Conservation (phyloP, 495 filamentous ascomycete genomes). For the Immersiella caudata region DNA sequence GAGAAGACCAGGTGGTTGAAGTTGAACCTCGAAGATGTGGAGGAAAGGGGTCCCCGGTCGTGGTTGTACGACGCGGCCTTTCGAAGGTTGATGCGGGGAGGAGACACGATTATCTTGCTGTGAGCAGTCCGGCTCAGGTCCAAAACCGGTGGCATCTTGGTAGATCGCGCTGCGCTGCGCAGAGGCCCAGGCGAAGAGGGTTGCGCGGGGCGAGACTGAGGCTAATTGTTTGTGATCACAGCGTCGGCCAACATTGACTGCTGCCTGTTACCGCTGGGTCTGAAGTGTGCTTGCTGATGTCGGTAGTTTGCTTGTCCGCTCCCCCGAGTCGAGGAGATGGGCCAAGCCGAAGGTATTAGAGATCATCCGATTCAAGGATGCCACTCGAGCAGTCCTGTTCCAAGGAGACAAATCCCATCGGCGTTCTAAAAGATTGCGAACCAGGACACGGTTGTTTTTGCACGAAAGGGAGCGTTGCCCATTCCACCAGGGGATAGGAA, state of each 20-base stretch:
- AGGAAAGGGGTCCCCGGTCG: slow-evolving; percentile 52
- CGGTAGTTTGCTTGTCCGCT: neutral
- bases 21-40: slow-evolving; percentile 60
- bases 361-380: neutral
- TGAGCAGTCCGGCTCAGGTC: slow-evolving; percentile 52
- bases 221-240: neutral
- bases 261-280: neutral
- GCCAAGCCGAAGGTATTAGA: neutral
- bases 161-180: neutral
- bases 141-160: slow-evolving; percentile 52
- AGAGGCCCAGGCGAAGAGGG: neutral
- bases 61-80: slow-evolving; percentile 51
- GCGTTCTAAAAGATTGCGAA: neutral
- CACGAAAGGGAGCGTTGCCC: neutral
- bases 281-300: neutral
- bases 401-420: neutral
- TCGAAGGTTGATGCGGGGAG: slow-evolving; percentile 55
- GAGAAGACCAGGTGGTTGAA: slow-evolving; percentile 66
- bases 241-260: neutral
- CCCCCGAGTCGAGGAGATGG: slow-evolving; percentile 4
- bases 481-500: neutral
- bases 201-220: neutral
- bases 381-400: neutral
- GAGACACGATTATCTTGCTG: slow-evolving; percentile 53
- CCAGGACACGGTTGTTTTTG: neutral